Base-by-base conservation (phyloP, 805 yeast genomes). In the Vanderwaltozyma yarrowii region DNA sequence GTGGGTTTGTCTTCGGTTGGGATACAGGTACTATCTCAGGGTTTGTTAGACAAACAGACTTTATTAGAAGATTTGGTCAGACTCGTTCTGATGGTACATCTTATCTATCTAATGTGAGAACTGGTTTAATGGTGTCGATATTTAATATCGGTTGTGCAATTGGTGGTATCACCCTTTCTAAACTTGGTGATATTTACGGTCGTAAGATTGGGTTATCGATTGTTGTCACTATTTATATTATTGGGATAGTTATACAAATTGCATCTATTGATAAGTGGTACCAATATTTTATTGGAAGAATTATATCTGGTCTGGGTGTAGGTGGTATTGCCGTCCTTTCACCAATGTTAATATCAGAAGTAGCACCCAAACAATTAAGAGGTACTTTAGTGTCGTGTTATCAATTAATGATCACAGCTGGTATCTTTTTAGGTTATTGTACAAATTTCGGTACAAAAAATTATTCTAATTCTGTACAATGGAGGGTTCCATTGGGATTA, bases 381-480 rank as follows among this genome's bases (percentile, higher is more conserved):
- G 88, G 88, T 60, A 68, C 82, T 24, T 67, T 80, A 45, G 87
- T 81, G 37, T 76, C 81, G 26, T 72, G 78, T 51, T 81, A 73
- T 66, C 88, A 81, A 63, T 66, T 81, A 54, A 76, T 73, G 73
- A 74, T 80, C 46, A 80, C 88, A 25, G 63, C 75, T 35, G 89
- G 88, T 62, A 81, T 81, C 51, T 80, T 80, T 64, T 65, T 81
- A 48, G 89, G 87, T 58, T 79, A 79, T 70, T 79, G 86, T 63
- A 67, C 79, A 34, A 76, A 76, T 42, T 81, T 71, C 57, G 88
- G 87, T 61, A 76, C 61, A 14, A 59, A 58, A 38, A 50, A 47
- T 19, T 58, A 58, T 43, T 32, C 42, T 5, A 45, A 54, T 78
- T 52, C 59, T 24, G 85, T 62, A 12, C 82, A 77, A 64, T 80